These are phyloP conservation scores for Peronospora destructor DNA, from an alignment of 352 stramenopile genomes.

Conservation along the genomic window DNA sequence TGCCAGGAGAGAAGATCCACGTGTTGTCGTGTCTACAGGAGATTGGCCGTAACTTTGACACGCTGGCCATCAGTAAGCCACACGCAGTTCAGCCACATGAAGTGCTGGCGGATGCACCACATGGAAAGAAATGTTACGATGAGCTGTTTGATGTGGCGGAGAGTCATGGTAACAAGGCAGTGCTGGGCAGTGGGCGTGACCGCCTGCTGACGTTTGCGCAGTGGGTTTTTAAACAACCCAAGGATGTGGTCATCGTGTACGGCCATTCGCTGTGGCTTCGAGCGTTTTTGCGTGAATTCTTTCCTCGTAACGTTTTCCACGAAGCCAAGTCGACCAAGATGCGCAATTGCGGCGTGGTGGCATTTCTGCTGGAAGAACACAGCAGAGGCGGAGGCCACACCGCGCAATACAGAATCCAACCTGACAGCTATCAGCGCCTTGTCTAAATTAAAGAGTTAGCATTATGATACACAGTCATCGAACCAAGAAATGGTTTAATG, in stretches of 20 bases:
- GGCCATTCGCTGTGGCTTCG: slow-evolving; percentile 85
- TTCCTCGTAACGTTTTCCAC: slow-evolving; percentile 37
- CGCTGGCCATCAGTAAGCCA: slow-evolving; percentile 59
- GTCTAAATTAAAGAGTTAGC: slow-evolving; percentile 7
- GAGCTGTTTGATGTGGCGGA: slow-evolving; percentile 71
- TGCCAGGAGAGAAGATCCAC: slow-evolving; percentile 56
- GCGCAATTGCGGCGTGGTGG: slow-evolving; percentile 70
- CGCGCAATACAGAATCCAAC: slow-evolving; percentile 31
- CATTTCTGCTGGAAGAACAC: slow-evolving; percentile 56
- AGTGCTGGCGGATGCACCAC: slow-evolving; percentile 23
- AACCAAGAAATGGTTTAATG: background rate
- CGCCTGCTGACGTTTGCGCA: slow-evolving; percentile 55
- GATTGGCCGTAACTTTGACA: slow-evolving; percentile 82
- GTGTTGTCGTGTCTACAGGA: slow-evolving; percentile 81
- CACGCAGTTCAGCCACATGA: slow-evolving; percentile 30
- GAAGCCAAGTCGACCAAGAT: slow-evolving; percentile 59
- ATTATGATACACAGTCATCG: background rate
- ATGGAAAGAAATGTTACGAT: slow-evolving; percentile 41
- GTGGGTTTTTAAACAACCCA: slow-evolving; percentile 53
- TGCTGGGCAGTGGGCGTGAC: slow-evolving; percentile 49
- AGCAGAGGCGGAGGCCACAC: slow-evolving; percentile 18
- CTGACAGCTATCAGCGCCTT: slow-evolving; percentile 45
- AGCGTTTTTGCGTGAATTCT: slow-evolving; percentile 76
- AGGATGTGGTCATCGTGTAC: slow-evolving; percentile 69
- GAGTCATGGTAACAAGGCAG: slow-evolving; percentile 78